A percentile compares a stretch with the other conserved stretches of the same genome.
Conservation (phyloP, 1,284 basidiomycete species). For the Marasmius oreades region DNA sequence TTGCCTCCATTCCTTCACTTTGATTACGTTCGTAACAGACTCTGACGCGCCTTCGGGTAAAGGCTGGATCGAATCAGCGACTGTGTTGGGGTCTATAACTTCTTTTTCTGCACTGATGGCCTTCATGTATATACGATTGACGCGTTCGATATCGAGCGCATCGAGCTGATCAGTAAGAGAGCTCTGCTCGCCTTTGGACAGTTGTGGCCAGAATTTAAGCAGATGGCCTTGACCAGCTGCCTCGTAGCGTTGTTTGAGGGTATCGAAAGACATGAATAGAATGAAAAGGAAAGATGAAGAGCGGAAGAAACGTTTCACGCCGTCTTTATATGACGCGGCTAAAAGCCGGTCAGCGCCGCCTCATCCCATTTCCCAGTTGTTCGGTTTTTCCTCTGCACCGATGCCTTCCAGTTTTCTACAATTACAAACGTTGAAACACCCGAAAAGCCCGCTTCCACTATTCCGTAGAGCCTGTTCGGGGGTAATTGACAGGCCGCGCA, state of each 20-base stretch:
- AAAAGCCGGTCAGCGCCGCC: neutral
- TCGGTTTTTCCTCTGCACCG: neutral
- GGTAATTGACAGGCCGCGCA: no score
- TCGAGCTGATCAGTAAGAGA: constrained; percentile 74
- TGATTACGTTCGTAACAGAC: constrained; percentile 52
- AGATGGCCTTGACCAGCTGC: constrained; percentile 87
- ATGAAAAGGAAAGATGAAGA: constrained; percentile 4
- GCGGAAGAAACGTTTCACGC: neutral
- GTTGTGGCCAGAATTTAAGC: constrained; percentile 81
- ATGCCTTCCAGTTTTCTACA: no score
- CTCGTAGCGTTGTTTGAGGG: constrained; percentile 61
- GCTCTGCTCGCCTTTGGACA: constrained; percentile 64
- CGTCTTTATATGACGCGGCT: neutral
- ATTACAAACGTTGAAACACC: no score
- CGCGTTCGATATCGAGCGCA: constrained; percentile 83
- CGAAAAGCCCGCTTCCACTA: no score
- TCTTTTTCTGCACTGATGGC: constrained; percentile 71
- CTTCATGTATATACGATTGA: constrained; percentile 85
- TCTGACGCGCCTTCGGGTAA: constrained; percentile 75
- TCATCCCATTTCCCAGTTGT: neutral
- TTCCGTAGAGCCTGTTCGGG: no score
- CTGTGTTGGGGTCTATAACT: constrained; percentile 37
- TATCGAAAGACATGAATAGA: constrained; percentile 44
- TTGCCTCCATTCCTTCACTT: constrained; percentile 67
- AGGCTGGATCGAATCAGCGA: constrained; percentile 64